Evolutionary conservation across 768 basidiomycete genomes (phyloP).

Genomic region (Amanita rimosa): DNA sequence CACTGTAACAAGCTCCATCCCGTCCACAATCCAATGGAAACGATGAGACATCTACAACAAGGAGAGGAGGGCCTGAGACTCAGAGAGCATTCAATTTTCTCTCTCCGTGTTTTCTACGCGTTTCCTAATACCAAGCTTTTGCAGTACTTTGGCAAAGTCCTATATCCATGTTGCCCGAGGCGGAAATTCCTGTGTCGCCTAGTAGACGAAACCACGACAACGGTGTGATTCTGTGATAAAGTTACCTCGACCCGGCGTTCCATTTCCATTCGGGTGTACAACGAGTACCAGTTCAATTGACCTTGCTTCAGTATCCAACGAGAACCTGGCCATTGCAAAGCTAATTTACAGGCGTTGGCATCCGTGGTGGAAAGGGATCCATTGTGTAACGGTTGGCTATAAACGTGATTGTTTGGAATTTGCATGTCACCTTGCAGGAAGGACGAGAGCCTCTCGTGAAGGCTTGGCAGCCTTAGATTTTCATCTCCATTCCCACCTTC

Average conservation of each 20-base stretch:
- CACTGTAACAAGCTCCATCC: neutral
- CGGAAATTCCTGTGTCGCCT: neutral
- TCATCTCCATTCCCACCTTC: too few species aligned
- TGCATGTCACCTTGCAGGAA: too few species aligned
- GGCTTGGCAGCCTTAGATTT: too few species aligned
- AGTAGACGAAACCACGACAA: neutral
- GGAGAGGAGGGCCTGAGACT: slow-evolving; percentile 34
- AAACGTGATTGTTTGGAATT: too few species aligned
- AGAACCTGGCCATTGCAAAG: too few species aligned
- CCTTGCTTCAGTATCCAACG: too few species aligned
- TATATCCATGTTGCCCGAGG: neutral
- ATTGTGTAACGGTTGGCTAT: too few species aligned
- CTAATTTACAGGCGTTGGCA: too few species aligned
- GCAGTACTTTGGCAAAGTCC: neutral
- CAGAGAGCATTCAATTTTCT: slow-evolving; percentile 10
- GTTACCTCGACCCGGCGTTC: neutral
- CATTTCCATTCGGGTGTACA: too few species aligned
- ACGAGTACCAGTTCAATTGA: too few species aligned
- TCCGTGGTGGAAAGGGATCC: too few species aligned
- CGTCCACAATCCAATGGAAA: slow-evolving; percentile 7
- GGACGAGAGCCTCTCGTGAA: too few species aligned
- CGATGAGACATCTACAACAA: slow-evolving; percentile 28
- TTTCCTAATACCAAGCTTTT: neutral
- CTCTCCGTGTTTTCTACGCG: neutral
- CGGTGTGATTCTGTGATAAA: neutral